A percentile compares a stretch with the other conserved stretches of the same genome.
phyloP scores from a whole-genome alignment of 2,329 filamentous ascomycete species.

The Apiospora arundinis region DNA sequence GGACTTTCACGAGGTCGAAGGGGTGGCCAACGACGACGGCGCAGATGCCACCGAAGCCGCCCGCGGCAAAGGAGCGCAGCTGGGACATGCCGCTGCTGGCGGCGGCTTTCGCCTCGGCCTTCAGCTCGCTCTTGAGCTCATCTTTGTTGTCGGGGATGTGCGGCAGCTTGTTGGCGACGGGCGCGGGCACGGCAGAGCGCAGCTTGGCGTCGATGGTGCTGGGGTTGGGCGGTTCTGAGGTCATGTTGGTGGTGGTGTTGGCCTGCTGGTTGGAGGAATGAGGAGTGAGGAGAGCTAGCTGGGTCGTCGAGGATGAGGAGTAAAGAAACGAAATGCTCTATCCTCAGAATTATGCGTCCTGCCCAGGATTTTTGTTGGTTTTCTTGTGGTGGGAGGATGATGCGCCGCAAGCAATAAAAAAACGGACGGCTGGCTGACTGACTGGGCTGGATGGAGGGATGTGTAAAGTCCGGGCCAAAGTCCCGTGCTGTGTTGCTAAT shows the following conservation, averaged over 20 bases:
- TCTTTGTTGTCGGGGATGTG: conserved; percentile 52
- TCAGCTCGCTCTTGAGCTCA: conserved; percentile 52
- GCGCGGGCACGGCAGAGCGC: conserved; percentile 39
- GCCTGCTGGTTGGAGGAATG: not conserved
- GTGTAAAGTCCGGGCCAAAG: conserved; percentile 8
- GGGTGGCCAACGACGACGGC: conserved; percentile 95
- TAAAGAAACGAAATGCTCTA: not conserved
- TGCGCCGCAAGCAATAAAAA: too few species aligned
- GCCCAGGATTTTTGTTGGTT: too few species aligned
- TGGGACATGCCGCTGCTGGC: conserved; percentile 51
- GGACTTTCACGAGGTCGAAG: conserved; percentile 97
- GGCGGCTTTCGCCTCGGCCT: conserved; percentile 48
- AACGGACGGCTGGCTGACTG: not conserved
- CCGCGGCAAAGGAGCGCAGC: conserved; percentile 83
- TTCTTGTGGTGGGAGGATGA: too few species aligned
- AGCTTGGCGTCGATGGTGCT: conserved; percentile 42
- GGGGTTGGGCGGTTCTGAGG: not conserved
- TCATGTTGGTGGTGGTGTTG: not conserved
- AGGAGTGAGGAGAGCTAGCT: not conserved
- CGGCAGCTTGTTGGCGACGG: conserved; percentile 48
- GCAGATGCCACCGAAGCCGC: conserved; percentile 91
- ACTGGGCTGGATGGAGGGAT: not conserved
- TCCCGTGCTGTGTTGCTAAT: conserved; percentile 3
- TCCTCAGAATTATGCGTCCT: too few species aligned
- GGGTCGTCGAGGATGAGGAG: not conserved